Base-by-base conservation (phyloP, 2,329 filamentous ascomycete species). In the Alternaria rosae region DNA sequence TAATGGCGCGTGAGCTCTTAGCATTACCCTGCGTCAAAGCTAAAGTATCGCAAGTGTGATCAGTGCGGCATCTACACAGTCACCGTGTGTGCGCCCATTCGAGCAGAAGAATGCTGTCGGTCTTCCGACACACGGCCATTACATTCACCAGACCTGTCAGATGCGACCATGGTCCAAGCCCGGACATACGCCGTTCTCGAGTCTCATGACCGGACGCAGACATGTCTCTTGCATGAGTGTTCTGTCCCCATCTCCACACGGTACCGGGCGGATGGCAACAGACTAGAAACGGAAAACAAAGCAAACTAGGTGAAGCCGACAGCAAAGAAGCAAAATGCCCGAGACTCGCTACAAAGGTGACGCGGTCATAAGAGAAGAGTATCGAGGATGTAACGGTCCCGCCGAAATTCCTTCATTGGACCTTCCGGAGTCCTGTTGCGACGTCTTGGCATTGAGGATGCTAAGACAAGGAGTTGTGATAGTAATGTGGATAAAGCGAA, bases 271-370 rank as follows among this genome's bases (percentile, higher is more conserved):
- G 25, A 53, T 28, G 20, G 38, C 17, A 23, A 28, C 38, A 44
- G 21, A 48, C 35, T 30, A n/a, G 47, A 50, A 20, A 21, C 26
- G 26, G 47, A 25, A 42, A 30, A 25, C 15, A 43, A 52, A 28
- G 26, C 47, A 43, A 42, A 35, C 23, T 13, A 28, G n/a, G 28
- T 21, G 53, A 13, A 35, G 47, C 25, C 23, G 23, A 41, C n/a
- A 55, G 32, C 15, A 35, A 57, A 57, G 53, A 60, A 57, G 52
- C 44, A 60, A 57, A 51, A 38, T 20, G 26, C 25, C 53, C 53
- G 53, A 51, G 23, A 23, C 21, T 26, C 41, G 26, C 12, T 55
- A 13, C 30, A 43, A 43, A 54, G 12, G 28, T 57, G 52, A 50
- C 44, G 52, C 47, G 30, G 21, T 30, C 20, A 48, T 45, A 38